Conservation (phyloP, 345 rosid genomes). For the Eucalyptus decipiens region DNA sequence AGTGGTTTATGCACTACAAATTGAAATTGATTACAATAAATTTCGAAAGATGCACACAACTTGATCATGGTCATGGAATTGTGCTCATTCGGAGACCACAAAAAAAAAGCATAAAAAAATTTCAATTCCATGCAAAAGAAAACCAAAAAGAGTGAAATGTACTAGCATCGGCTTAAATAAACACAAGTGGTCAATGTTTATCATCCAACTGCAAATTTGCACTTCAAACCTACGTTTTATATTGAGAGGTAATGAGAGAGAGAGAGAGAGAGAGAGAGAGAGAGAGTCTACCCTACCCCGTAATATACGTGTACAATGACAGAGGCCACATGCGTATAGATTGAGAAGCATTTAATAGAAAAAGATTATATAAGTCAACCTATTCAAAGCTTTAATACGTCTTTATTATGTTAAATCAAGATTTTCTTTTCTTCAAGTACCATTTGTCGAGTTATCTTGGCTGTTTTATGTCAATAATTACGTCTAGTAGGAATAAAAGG, state of each 20-base stretch:
- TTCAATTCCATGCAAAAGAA: background rate
- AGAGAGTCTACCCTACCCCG: background rate
- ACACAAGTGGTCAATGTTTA: background rate
- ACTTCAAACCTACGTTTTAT: background rate
- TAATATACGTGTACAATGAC: background rate
- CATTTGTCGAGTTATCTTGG: background rate
- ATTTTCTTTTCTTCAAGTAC: background rate
- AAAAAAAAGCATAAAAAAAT: background rate
- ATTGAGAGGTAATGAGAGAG: background rate
- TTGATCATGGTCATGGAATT: background rate
- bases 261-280: background rate
- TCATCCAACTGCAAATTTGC: slow-evolving; percentile 7
- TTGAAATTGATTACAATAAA: background rate
- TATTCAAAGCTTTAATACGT: background rate
- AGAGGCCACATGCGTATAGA: background rate
- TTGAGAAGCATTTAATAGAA: background rate
- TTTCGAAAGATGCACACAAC: background rate
- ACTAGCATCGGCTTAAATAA: background rate
- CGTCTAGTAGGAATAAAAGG: background rate
- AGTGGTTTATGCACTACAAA: background rate
- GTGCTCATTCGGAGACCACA: background rate
- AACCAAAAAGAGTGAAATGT: background rate
- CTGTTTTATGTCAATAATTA: background rate
- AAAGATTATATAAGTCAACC: background rate
- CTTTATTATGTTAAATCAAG: background rate